phyloP scores from a whole-genome alignment of 139 green algal species.

The Micromonas pusilla region DNA sequence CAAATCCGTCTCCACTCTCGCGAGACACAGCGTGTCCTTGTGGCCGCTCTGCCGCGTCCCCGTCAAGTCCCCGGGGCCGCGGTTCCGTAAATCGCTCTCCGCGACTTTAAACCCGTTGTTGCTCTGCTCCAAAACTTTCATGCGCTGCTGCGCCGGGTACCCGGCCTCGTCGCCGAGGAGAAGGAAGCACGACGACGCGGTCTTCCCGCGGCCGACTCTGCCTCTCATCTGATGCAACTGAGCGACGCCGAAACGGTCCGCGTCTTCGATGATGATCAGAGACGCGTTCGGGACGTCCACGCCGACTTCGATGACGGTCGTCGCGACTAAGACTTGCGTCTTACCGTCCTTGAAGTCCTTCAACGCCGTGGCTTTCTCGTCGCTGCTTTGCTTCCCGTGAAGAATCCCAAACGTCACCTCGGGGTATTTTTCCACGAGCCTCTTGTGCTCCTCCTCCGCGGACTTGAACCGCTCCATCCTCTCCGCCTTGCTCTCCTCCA shows the following conservation, averaged over 20 bases:
- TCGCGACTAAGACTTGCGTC: slow-evolving; percentile 66
- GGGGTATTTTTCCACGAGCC: slow-evolving; percentile 41
- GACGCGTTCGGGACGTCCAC: slow-evolving; percentile 79
- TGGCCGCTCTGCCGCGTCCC: slow-evolving; percentile 57
- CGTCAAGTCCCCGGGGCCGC: slow-evolving; percentile 61
- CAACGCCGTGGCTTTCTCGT: slow-evolving; percentile 43
- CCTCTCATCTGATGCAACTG: slow-evolving; percentile 89
- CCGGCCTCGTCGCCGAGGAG: background rate
- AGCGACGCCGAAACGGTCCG: slow-evolving; percentile 46
- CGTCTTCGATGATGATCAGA: slow-evolving; percentile 81
- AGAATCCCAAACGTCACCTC: slow-evolving; percentile 49
- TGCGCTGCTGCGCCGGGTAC: slow-evolving; percentile 12
- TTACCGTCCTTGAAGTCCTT: slow-evolving; percentile 49
- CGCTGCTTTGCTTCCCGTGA: slow-evolving; percentile 39
- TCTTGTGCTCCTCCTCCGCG: slow-evolving; percentile 29
- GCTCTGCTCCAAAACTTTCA: slow-evolving; percentile 52
- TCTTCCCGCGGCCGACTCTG: slow-evolving; percentile 57
- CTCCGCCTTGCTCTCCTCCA: background rate
- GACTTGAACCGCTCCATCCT: background rate
- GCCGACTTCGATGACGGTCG: slow-evolving; percentile 83
- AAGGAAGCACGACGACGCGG: slow-evolving; percentile 40
- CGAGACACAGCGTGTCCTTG: background rate
- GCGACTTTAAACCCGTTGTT: slow-evolving; percentile 71
- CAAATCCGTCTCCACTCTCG: slow-evolving; percentile 3
- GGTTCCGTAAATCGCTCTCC: slow-evolving; percentile 60